Conservation (phyloP, 192 early-diverging fungal species). For the Coemansia sp. region DNA sequence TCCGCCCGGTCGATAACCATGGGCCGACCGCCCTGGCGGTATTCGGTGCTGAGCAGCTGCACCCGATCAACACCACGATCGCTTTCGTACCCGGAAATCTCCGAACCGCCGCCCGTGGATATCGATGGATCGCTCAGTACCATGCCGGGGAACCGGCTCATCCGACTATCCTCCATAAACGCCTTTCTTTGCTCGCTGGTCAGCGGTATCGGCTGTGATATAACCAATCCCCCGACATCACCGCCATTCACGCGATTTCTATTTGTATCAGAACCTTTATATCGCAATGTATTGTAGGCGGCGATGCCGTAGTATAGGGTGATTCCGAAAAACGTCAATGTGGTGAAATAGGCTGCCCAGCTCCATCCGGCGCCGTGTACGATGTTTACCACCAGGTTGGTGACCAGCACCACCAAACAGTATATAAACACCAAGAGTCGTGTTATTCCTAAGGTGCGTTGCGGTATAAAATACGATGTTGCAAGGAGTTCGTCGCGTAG, state of each 20-base stretch:
- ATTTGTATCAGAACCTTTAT: not conserved
- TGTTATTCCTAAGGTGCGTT: slow-evolving; percentile 5
- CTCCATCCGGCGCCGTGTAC: slow-evolving; percentile 45
- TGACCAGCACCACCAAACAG: slow-evolving; percentile 33
- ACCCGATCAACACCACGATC: not conserved
- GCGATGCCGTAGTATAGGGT: slow-evolving; percentile 45
- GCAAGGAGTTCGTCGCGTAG: slow-evolving; percentile 33
- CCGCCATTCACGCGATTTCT: not conserved
- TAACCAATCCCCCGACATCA: not conserved
- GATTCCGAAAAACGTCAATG: slow-evolving; percentile 44
- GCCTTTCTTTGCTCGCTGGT: not conserved
- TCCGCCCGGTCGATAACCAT: not conserved
- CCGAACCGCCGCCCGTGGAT: not conserved
- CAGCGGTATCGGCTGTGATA: slow-evolving; percentile 1
- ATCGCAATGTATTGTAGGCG: slow-evolving; percentile 23
- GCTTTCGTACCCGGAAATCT: not conserved
- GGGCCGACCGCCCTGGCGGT: not conserved
- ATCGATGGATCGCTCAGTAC: not conserved
- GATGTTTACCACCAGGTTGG: slow-evolving; percentile 39
- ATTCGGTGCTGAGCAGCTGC: not conserved
- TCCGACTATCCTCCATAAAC: not conserved
- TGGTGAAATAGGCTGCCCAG: slow-evolving; percentile 53
- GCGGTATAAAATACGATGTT: slow-evolving; percentile 44
- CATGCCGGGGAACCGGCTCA: not conserved
- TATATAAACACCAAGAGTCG: slow-evolving; percentile 27